Evolutionary conservation across 2,329 filamentous ascomycete genomes (phyloP), one percentile per base, ranked within the genome.

Genomic region (Setomelanomma holmii): DNA sequence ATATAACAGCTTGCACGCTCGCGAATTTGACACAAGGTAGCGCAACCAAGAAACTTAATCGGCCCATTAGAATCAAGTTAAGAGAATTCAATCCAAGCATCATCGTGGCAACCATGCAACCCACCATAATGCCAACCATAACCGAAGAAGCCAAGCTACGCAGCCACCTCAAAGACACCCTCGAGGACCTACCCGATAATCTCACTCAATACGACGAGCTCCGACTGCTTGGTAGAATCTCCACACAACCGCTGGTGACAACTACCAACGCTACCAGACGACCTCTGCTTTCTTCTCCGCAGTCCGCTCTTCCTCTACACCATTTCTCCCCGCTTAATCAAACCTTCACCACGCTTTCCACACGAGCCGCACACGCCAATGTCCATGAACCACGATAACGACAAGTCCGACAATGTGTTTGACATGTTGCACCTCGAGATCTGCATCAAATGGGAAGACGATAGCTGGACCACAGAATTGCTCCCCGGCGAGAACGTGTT

Each of bases 141-240:
- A 10, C 34, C 6, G 34, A 36, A 7, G 34, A n/a, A n/a, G 14
- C 8, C 3, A 44, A 7, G 17, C 10, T 57, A 21, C 53, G 47
- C 6, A 42, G 5, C 4, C 45, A 48, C 23, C 45, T 59, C 5
- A 23, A 52, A 5, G 40, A 43, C 11, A 38, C 21, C 4, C 48
- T 59, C 5, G 45, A 57, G 24, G 30, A 49, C 2, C 40, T 56
- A 1, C 51, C 51, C 4, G 40, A 45, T 23, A 44, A 35, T 12
- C 12, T 56, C 14, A 53, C 53, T 19, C 2, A 35, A 1, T 50
- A 51, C 40, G 20, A 59, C 17, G 47, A 51, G 3, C 35, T 21
- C 4, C 45, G 45, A 5, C 42, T 59, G 11, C 48, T 59, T 19
- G 48, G 53, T 56, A 20, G n/a, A n/a, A n/a, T n/a, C n/a, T n/a